Evolutionary conservation across 768 basidiomycete species (phyloP), one percentile per base, ranked within the genome.

Genomic region (Auricularia cornea): DNA sequence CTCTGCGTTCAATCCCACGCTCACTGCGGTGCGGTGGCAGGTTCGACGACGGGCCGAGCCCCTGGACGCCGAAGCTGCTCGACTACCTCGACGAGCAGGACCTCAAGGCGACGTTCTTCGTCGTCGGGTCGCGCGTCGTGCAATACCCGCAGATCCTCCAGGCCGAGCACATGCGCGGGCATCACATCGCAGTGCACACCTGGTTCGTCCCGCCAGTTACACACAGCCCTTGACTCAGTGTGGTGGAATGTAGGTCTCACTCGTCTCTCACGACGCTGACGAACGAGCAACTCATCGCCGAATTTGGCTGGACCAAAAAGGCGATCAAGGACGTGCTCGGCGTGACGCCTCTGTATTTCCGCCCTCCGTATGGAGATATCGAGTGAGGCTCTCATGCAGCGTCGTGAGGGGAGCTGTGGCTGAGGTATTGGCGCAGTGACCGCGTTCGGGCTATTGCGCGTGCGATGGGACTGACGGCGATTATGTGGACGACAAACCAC

Each of bases 281-380:
- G 41, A 94, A 88, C 70, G 89, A 92, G 60, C 73, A 89, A 68
- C 84, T 93, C 69, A 89, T 95, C 63, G 92, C 92, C 51, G 92
- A 94, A 72, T 78, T 96, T 35, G 92, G 90, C 3, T 96, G 92
- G 92, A 82, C 88, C 4, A 89, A 83, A 75, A 88, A 94, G 75
- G 79, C 87, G 63, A 94, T 96, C 74, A 86, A 86, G 71, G 90
- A 94, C 70, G 82, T 89, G 54, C 77, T 87, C 35, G 93, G 88
- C 59, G 84, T 90, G 16, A 87, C 89, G 0, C 91, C 91, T 28
- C 84, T 84, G 67, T 85, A 80, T 74, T 89, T 90, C 86, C 80
- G 91, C 62, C 90, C 92, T 40, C 91, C 91, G 52, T 95, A 79
- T 69, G 89, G 89, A 65, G 90, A 90, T 71, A 87, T 90, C 60